Base-by-base conservation (phyloP, 2,329 filamentous ascomycete genomes). In the Fusarium sp. region DNA sequence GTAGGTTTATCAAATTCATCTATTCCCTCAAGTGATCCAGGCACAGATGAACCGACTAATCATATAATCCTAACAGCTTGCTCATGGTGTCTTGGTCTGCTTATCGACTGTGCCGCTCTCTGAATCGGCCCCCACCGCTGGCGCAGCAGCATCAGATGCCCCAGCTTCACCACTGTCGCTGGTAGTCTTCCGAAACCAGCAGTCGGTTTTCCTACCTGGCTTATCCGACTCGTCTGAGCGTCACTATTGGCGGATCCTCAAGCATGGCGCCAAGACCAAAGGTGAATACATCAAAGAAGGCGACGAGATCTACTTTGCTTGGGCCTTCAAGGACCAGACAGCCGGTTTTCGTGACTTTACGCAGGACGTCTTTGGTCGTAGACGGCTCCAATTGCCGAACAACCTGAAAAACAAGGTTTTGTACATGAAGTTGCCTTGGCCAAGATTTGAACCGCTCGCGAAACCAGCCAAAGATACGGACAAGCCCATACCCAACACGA, bases 301-400 rank as follows among this genome's bases (percentile, higher is more conserved):
- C 3, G 51, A 54, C 12, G 20, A 54, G 11, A 30, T 54, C 4
- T 37, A 37, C 3, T 37, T 54, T 18, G 40, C 40, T 1, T 54
- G 51, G 51, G 12, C n/a, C 11, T 54, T 13, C 9, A 30, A 37
- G 3, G 51, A 45, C n/a, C 51, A 54, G 20, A 36, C 26, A 12
- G 26, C 18, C 7, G 51, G 51, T 11, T 54, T 34, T 15, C 40
- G 51, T 4, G 51, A 54, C 31, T 54, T 54, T 45, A 45, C 40
- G 1, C 18, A 54, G 4, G 51, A 54, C 13, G 51, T 30, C 0
- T 54, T 54, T 20, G 40, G 51, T 10, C 40, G 51, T 0, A 15
- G 51, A 9, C 31, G 40, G 8, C 34, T 34, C 6, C 15, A 23
- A 7, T 23, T 31, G 18, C 38, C 50, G 2, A 10, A 30, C 2